Base-by-base conservation (phyloP, 306 rosid species). In the Cercis canadensis region DNA sequence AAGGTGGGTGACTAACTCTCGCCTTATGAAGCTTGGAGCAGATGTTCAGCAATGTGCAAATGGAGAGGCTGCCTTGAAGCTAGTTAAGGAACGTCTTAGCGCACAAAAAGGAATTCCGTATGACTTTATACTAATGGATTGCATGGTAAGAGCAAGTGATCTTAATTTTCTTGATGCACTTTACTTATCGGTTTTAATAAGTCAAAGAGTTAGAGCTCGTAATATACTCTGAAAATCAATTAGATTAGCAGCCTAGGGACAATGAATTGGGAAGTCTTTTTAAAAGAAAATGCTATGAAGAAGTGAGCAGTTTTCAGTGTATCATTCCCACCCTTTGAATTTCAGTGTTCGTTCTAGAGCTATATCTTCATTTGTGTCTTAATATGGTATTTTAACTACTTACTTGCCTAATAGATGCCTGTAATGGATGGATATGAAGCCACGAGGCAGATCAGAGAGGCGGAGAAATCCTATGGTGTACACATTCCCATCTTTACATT, bases 111-210 rank as follows among this genome's bases (percentile, higher is more conserved):
- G 15, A 36, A 34, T 51, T 3, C 21, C 29, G 19, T 52, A 50
- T 39, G 61, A 67, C 37, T 52, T 36, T 12, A 36, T 51, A 51
- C 18, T 67, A 7, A 67, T 67, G 72, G 72, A 67, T 13, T 67
- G 62, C 8, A 29, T 51, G 72, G 72, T 51, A 67, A 36, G 14
- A 18, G n/a, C 1, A 24, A 34, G n/a, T 31, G 31, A 51, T 13
- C 7, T 51, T 2, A 17, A 18, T 17, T 52, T 0, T 6, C 19
- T n/a, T n/a, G n/a, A n/a, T n/a, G n/a, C n/a, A n/a, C n/a, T n/a
- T n/a, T n/a, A n/a, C n/a, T n/a, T n/a, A n/a, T n/a, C n/a, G n/a
- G n/a, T n/a, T n/a, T n/a, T n/a, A n/a, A n/a, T n/a, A n/a, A n/a
- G n/a, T n/a, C n/a, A n/a, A n/a, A n/a, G n/a, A n/a, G n/a, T n/a